Conservation (phyloP, 2,329 filamentous ascomycete genomes). For the Akanthomyces uredinophilus region DNA sequence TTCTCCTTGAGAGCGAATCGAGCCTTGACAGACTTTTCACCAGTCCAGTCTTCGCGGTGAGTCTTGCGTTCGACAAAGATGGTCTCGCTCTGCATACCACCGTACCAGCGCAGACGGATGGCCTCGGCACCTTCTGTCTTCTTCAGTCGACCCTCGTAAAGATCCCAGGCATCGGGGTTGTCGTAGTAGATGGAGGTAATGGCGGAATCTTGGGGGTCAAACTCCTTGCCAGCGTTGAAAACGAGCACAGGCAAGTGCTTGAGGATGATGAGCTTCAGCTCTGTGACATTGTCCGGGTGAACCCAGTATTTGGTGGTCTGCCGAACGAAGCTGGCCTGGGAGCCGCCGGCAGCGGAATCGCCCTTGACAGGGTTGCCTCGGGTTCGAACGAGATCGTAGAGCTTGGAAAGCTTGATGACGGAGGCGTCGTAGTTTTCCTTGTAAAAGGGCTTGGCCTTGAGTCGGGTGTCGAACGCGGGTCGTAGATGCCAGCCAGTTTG, state of each 20-base stretch:
- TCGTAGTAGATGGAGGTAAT: slow-evolving; percentile 99
- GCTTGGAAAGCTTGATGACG: slow-evolving; percentile 86
- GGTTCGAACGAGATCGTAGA: slow-evolving; percentile 92
- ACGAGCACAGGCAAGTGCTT: slow-evolving; percentile 97
- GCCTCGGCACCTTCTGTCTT: slow-evolving; percentile 98
- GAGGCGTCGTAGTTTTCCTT: slow-evolving; percentile 98
- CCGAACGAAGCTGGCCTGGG: slow-evolving; percentile 90
- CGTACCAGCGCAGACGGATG: slow-evolving; percentile 94
- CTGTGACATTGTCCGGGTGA: slow-evolving; percentile 95
- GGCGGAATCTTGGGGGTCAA: slow-evolving; percentile 81
- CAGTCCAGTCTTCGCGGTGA: slow-evolving; percentile 97
- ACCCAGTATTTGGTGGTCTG: slow-evolving; percentile 99
- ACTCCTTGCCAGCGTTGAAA: slow-evolving; percentile 96
- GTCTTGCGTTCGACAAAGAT: slow-evolving; percentile 98
- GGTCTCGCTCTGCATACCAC: slow-evolving; percentile 89
- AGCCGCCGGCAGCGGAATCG: slow-evolving; percentile 84
- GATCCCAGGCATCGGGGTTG: slow-evolving; percentile 86
- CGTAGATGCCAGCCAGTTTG: slow-evolving; percentile 87
- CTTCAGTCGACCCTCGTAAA: slow-evolving; percentile 91
- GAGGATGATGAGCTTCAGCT: slow-evolving; percentile 93
- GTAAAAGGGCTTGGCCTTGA: slow-evolving; percentile 97
- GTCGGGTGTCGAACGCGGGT: slow-evolving; percentile 88
- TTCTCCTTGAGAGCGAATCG: slow-evolving; percentile 95
- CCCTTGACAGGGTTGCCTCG: slow-evolving; percentile 88
- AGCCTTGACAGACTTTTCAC: slow-evolving; percentile 97